phyloP scores from a whole-genome alignment of 768 basidiomycete species.

The Tulasnella sp. region DNA sequence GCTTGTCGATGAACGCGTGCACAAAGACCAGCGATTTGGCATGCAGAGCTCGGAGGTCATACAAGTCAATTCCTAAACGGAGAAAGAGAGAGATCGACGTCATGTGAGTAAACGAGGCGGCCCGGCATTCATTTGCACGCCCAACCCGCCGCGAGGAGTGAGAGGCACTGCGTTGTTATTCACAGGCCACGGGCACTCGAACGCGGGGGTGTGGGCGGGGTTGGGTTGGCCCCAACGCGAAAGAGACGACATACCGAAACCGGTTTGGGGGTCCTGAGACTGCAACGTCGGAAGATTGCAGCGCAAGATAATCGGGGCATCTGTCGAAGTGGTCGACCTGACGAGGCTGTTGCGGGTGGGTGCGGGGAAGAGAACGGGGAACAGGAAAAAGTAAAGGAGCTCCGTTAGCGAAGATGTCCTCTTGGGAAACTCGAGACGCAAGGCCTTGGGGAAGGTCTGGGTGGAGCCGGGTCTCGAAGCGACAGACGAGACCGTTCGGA shows the following conservation, averaged over 20 bases:
- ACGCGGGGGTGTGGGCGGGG: background rate
- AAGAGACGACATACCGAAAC: background rate
- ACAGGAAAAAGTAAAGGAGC: background rate
- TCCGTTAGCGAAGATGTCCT: background rate
- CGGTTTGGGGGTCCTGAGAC: background rate
- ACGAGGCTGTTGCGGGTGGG: conserved; percentile 5
- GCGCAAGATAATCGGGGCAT: conserved; percentile 4
- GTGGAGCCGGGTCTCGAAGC: background rate
- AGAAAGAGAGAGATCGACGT: background rate
- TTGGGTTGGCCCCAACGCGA: background rate
- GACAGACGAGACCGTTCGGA: background rate
- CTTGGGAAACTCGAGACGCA: background rate
- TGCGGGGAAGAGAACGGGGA: background rate
- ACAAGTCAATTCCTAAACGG: conserved; percentile 30
- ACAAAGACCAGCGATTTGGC: conserved; percentile 51
- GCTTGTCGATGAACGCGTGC: conserved; percentile 47
- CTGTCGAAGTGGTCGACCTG: background rate
- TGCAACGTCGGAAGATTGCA: conserved; percentile 12
- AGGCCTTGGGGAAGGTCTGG: background rate
- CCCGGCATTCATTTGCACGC: background rate
- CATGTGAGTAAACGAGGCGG: background rate
- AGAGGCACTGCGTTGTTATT: background rate
- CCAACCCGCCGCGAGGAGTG: background rate
- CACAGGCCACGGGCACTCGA: background rate
- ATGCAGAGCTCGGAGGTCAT: conserved; percentile 56